These are phyloP conservation scores for Diaporthe velutina DNA, from an alignment of 2,329 filamentous ascomycete genomes.

Conservation along the genomic window DNA sequence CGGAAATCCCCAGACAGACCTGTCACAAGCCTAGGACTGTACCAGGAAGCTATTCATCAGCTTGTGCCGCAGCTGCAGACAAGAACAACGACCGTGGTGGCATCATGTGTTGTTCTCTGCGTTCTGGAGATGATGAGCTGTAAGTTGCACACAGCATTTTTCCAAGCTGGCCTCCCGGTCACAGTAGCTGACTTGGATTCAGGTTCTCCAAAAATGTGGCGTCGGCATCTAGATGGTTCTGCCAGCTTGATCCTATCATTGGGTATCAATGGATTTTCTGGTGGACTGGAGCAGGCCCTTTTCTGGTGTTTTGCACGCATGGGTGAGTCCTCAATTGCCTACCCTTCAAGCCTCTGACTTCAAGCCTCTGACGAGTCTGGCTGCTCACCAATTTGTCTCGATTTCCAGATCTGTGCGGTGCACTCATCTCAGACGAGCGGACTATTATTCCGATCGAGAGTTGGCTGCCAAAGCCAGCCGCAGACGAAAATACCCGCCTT, in stretches of 20 bases:
- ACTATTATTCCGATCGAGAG: slow-evolving; percentile 23
- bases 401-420: slow-evolving; percentile 64
- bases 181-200: slow-evolving; percentile 42
- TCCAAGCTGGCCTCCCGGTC: no score
- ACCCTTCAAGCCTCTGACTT: no score
- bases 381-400: slow-evolving; percentile 3
- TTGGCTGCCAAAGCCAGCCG: slow-evolving; percentile 10
- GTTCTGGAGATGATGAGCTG: slow-evolving; percentile 59
- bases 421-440: slow-evolving; percentile 63
- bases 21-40: slow-evolving; percentile 64
- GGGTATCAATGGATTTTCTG: slow-evolving; percentile 65
- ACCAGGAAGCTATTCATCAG: slow-evolving; percentile 65
- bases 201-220: slow-evolving; percentile 53
- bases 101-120: slow-evolving; percentile 56
- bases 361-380: not conserved
- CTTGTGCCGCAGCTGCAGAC: slow-evolving; percentile 52
- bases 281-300: slow-evolving; percentile 65
- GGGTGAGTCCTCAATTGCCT: slow-evolving; percentile 50
- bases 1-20: slow-evolving; percentile 56
- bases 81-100: slow-evolving; percentile 50
- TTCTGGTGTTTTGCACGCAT: slow-evolving; percentile 73
- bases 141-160: slow-evolving; percentile 47
- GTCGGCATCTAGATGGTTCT: slow-evolving; percentile 69
- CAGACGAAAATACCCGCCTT: not conserved
- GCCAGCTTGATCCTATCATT: slow-evolving; percentile 66